Conservation (phyloP, 1,284 basidiomycete genomes). For the Pseudozyma tsukubaensis region DNA sequence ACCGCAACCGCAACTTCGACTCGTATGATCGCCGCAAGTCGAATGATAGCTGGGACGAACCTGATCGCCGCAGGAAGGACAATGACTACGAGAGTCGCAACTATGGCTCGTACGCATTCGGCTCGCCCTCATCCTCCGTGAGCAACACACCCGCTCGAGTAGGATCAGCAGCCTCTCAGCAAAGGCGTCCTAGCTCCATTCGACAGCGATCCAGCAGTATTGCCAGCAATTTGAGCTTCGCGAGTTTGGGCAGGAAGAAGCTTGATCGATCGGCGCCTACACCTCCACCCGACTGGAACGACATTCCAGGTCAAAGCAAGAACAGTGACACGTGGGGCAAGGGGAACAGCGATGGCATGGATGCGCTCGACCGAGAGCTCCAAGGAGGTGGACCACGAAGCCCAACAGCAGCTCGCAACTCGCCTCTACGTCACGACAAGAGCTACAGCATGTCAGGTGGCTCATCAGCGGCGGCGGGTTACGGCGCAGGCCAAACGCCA, state of each 20-base stretch:
- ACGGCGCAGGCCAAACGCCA: background rate
- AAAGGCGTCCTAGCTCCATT: slow-evolving; percentile 22
- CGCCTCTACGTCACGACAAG: slow-evolving; percentile 20
- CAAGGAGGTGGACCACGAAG: slow-evolving; percentile 36
- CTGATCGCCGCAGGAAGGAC: slow-evolving; percentile 17
- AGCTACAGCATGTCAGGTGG: slow-evolving; percentile 15
- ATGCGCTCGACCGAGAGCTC: slow-evolving; percentile 60
- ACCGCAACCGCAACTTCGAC: too few relatives aligned
- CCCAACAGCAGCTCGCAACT: slow-evolving; percentile 18
- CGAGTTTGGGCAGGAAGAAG: slow-evolving; percentile 37
- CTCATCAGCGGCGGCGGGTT: too few relatives aligned
- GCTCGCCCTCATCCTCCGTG: slow-evolving; percentile 28
- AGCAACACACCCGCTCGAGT: slow-evolving; percentile 39
- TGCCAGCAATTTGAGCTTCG: slow-evolving; percentile 42
- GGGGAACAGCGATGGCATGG: slow-evolving; percentile 34
- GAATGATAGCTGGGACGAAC: slow-evolving; percentile 16
- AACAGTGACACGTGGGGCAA: slow-evolving; percentile 23
- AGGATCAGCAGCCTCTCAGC: slow-evolving; percentile 32
- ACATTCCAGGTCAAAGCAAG: slow-evolving; percentile 38
- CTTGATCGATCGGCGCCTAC: slow-evolving; percentile 36
- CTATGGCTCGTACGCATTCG: slow-evolving; percentile 41
- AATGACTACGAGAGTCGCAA: slow-evolving; percentile 30
- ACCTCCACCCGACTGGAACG: slow-evolving; percentile 41
- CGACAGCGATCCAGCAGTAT: slow-evolving; percentile 39
- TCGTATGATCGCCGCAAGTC: background rate